A percentile compares a stretch with the other conserved stretches of the same genome.
Evolutionary conservation across 2,329 filamentous ascomycete species (phyloP).

Genomic region (Colletotrichum filicis): DNA sequence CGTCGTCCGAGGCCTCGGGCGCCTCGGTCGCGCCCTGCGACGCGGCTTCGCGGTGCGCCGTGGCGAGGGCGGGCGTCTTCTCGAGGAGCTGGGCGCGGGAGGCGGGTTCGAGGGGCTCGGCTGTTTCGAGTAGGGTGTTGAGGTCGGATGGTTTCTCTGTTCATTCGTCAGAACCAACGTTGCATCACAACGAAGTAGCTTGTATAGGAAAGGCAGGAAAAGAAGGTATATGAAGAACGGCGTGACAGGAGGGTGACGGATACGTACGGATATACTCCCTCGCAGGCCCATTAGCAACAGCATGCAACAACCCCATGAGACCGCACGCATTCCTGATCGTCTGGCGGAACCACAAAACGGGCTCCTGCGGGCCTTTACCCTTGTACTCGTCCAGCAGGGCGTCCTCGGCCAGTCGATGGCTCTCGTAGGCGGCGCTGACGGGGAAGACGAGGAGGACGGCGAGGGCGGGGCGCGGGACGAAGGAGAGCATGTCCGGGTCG

Average conservation of each 20-base stretch:
- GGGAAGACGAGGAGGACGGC: conserved; percentile 95
- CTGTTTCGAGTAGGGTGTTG: conserved; percentile 72
- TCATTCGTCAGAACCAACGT: neutral
- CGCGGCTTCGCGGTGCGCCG: conserved; percentile 83
- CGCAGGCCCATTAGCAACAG: conserved; percentile 80
- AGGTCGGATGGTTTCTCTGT: conserved; percentile 66
- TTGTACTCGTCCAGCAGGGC: conserved; percentile 69
- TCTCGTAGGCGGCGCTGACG: conserved; percentile 82
- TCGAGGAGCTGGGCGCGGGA: conserved; percentile 82
- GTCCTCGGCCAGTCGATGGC: conserved; percentile 80
- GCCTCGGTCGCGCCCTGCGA: conserved; percentile 81
- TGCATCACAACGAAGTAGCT: neutral
- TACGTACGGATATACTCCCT: conserved; percentile 67
- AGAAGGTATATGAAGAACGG: neutral
- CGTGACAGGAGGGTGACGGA: conserved; percentile 28
- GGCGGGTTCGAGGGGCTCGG: conserved; percentile 74
- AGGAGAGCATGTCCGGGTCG: conserved; percentile 84
- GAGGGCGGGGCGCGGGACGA: conserved; percentile 88
- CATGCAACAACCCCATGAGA: conserved; percentile 88
- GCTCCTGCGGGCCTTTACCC: conserved; percentile 75
- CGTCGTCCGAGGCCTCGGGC: conserved; percentile 79
- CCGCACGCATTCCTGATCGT: conserved; percentile 96
- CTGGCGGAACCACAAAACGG: conserved; percentile 93
- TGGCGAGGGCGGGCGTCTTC: conserved; percentile 78
- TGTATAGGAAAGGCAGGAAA: neutral